Evolutionary conservation across 371 early-diverging fungal species (phyloP).

Genomic region (Mortierella sp.): DNA sequence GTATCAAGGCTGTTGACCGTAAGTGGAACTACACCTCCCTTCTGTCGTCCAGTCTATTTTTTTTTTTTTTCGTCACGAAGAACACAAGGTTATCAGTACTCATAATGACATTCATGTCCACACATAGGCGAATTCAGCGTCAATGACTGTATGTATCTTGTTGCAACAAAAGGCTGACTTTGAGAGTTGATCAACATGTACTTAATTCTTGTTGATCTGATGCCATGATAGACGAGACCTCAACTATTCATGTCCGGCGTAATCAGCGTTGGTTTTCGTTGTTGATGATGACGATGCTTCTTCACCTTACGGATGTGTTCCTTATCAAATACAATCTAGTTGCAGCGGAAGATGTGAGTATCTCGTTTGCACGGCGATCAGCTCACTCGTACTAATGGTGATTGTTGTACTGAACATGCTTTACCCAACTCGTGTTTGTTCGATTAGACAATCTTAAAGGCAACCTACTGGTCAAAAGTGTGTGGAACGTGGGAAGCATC

Average conservation of each 20-base stretch:
- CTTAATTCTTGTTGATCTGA: neutral
- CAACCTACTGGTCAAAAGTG: conserved; percentile 46
- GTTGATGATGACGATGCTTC: conserved; percentile 46
- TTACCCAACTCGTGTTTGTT: neutral
- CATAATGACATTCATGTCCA: no score
- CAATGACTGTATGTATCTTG: conserved; percentile 33
- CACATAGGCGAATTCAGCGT: conserved; percentile 42
- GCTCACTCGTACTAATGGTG: neutral
- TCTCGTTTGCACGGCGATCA: conserved; percentile 1
- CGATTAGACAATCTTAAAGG: conserved; percentile 36
- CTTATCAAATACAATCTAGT: conserved; percentile 38
- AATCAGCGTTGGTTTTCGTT: conserved; percentile 50
- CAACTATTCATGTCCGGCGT: conserved; percentile 23
- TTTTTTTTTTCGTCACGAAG: no score
- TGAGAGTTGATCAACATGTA: no score
- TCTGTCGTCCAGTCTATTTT: neutral
- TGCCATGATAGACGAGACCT: conserved; percentile 22
- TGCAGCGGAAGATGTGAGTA: conserved; percentile 40
- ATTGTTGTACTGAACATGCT: neutral
- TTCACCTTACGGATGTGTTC: conserved; percentile 40
- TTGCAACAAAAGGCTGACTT: neutral
- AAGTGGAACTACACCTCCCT: no score
- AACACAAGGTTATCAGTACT: no score
- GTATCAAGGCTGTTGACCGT: conserved; percentile 52
- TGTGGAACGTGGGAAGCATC: conserved; percentile 40